phyloP scores from a whole-genome alignment of 108 stramenopile genomes.

The Nitzschia sp. region DNA sequence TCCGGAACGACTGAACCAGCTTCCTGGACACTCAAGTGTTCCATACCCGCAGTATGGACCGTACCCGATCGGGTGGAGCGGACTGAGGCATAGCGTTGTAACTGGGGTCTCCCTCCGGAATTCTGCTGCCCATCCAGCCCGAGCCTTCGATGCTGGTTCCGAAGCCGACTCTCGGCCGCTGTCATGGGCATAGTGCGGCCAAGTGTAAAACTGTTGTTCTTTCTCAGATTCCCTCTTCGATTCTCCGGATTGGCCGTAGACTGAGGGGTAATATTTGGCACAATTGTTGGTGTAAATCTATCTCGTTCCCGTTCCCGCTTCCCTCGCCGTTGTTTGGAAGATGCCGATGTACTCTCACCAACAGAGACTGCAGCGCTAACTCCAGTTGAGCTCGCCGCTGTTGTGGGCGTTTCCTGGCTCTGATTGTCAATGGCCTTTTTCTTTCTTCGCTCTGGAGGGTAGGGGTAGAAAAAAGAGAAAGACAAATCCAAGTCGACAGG shows the following conservation, averaged over 20 bases:
- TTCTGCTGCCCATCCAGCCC: background rate
- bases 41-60: background rate
- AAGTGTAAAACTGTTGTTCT: background rate
- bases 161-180: slow-evolving; percentile 4
- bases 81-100: background rate
- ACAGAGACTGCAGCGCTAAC: slow-evolving; percentile 8
- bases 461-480: slow-evolving; percentile 50
- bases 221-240: background rate
- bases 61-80: slow-evolving; percentile 4
- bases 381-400: slow-evolving; percentile 16
- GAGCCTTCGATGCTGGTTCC: slow-evolving; percentile 11
- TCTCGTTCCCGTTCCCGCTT: slow-evolving; percentile 59
- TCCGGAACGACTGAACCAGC: slow-evolving; percentile 15
- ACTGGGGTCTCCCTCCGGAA: background rate
- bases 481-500: slow-evolving; percentile 38
- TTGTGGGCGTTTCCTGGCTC: slow-evolving; percentile 19
- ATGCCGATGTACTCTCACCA: slow-evolving; percentile 10
- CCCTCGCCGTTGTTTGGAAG: slow-evolving; percentile 49
- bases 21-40: slow-evolving; percentile 18
- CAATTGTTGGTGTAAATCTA: background rate
- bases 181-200: background rate
- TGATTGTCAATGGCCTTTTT: slow-evolving; percentile 5
- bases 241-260: background rate
- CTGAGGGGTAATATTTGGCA: background rate
- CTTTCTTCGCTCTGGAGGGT: slow-evolving; percentile 42